Conservation (phyloP, 768 basidiomycete genomes). For the Pleurotus ostreatus region DNA sequence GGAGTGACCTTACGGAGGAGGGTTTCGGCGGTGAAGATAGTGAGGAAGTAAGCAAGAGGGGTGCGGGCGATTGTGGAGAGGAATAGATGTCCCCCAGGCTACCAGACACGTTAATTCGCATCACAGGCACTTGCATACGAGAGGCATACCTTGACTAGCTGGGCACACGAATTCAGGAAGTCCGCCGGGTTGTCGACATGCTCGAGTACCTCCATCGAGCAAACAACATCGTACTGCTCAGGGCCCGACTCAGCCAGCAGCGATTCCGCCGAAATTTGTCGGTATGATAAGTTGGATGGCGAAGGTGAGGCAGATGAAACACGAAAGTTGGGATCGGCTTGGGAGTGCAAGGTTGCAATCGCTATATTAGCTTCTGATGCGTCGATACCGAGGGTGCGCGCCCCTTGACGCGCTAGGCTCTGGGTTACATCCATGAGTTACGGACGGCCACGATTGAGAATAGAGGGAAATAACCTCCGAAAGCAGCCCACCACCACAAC, state of each 20-base stretch:
- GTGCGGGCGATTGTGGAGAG: slow-evolving; percentile 90
- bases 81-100: slow-evolving; percentile 97
- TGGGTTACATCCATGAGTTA: slow-evolving; percentile 22
- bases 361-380: slow-evolving; percentile 84
- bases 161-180: slow-evolving; percentile 79
- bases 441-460: not conserved
- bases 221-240: slow-evolving; percentile 84
- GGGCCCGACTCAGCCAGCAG: slow-evolving; percentile 49
- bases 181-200: slow-evolving; percentile 90
- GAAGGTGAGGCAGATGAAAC: slow-evolving; percentile 16
- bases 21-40: slow-evolving; percentile 71
- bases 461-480: slow-evolving; percentile 62
- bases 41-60: slow-evolving; percentile 45
- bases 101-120: not conserved
- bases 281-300: slow-evolving; percentile 47
- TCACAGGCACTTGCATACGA: not conserved
- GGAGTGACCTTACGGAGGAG: slow-evolving; percentile 73
- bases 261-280: slow-evolving; percentile 70
- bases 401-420: slow-evolving; percentile 87
- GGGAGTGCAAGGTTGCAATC: slow-evolving; percentile 81
- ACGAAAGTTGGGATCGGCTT: slow-evolving; percentile 63
- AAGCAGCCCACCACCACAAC: slow-evolving; percentile 92
- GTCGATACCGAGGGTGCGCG: slow-evolving; percentile 86
- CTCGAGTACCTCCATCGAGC: slow-evolving; percentile 97
- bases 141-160: slow-evolving; percentile 75